Conservation (phyloP, 805 yeast genomes). For the Nakazawaea holstii region DNA sequence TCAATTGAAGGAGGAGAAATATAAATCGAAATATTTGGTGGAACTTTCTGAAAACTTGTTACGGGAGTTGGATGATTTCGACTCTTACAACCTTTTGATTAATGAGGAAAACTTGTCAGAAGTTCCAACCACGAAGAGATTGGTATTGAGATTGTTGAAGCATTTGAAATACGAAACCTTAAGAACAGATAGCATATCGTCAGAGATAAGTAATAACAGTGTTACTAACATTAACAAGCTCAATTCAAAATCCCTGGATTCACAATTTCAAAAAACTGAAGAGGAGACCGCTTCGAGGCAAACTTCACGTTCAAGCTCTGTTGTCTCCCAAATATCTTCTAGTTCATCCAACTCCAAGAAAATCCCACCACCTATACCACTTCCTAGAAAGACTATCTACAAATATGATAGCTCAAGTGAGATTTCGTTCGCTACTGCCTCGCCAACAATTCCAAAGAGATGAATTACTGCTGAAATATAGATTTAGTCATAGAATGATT, state of each 20-base stretch:
- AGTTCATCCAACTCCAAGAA: constrained; percentile 2
- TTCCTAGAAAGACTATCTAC: constrained; percentile 3
- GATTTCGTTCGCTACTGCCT: constrained; percentile 2
- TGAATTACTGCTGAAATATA: neutral
- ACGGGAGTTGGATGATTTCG: constrained; percentile 15
- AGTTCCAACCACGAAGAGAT: constrained; percentile 4
- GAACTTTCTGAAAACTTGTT: constrained; percentile 45
- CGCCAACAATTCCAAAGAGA: constrained; percentile 4
- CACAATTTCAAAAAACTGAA: neutral
- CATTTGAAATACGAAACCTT: neutral
- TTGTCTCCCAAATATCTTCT: neutral
- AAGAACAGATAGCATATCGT: constrained; percentile 8
- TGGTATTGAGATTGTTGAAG: constrained; percentile 6
- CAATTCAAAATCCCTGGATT: constrained; percentile 4
- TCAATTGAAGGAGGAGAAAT: constrained; percentile 49
- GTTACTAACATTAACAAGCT: constrained; percentile 6
- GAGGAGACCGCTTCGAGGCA: neutral
- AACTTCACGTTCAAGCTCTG: constrained; percentile 7
- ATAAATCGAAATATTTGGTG: constrained; percentile 51
- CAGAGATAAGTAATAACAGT: constrained; percentile 9
- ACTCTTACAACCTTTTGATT: neutral
- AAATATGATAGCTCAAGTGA: constrained; percentile 1
- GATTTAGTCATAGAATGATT: too few species aligned
- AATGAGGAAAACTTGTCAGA: constrained; percentile 6
- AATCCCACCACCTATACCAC: constrained; percentile 8